Base-by-base conservation (phyloP, 2,329 filamentous ascomycete genomes). In the Colletotrichum simmondsii region DNA sequence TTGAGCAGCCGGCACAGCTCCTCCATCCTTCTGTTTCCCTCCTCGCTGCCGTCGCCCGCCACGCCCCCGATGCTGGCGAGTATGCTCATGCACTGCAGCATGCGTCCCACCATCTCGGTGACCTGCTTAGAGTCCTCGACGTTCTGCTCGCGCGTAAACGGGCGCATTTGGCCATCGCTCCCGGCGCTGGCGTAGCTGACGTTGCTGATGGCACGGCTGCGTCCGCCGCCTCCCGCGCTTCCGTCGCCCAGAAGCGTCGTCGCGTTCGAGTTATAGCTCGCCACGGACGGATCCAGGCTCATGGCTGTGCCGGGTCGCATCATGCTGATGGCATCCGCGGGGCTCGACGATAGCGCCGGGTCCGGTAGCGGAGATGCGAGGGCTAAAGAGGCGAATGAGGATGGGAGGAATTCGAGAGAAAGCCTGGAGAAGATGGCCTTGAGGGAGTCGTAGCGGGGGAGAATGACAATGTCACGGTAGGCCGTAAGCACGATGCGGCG, bases 51-150 rank as follows among this genome's bases (percentile, higher is more conserved):
- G 78, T 91, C 73, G 64, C 76, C 76, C 54, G 75, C 76, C 14
- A 68, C 74, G 5, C 62, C 71, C 58, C 79, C 80, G 26, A 97
- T 90, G 74, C 92, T 92, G 3, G 94, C 94, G 26, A 99, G 87
- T 8, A 99, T 95, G 80, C 93, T 96, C 82, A 98, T 93, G 82
- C 97, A 99, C 85, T 99, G 97, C 75, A 99, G 86, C 94, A 99
- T 97, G 63, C 96, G 88, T 0, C 95, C 97, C 1, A 98, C 95
- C 77, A 96, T 98, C 77, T 98, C 95, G 0, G 97, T 98, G 66
- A 98, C 91, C 79, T 97, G 91, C 80, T 94, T 90, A 61, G 91
- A 92, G 78, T 93, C 90, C 80, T 92, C 90, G 16, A 90, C 84
- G 78, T 91, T 91, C 77, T 90, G 88, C 78, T 91, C 87, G 68